Conservation (phyloP, 331 rosid species). For the Quercus lobata region DNA sequence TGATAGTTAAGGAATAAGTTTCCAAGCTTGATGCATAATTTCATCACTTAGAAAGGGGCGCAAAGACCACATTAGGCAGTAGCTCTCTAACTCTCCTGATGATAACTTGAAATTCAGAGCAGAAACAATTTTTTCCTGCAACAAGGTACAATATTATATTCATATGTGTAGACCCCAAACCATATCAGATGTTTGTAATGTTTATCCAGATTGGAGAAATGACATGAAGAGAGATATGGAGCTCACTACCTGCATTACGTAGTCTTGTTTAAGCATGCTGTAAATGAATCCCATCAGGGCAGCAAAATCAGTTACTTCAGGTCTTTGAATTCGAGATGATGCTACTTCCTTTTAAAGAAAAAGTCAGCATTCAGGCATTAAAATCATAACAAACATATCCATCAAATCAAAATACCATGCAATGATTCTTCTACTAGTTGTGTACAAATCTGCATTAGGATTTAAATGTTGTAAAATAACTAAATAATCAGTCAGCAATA, state of each 20-base stretch:
- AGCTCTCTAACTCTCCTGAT: constrained; percentile 61
- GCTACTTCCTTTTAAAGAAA: constrained; percentile 37
- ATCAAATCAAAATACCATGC: constrained; percentile 6
- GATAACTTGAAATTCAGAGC: constrained; percentile 49
- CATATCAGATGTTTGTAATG: background rate
- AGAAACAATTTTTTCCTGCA: constrained; percentile 69
- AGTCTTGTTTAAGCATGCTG: constrained; percentile 67
- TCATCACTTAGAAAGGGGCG: constrained; percentile 67
- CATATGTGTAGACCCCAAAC: background rate
- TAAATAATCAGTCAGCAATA: background rate
- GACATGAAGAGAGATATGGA: background rate
- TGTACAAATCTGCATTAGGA: background rate
- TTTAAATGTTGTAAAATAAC: background rate
- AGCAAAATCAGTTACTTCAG: constrained; percentile 38
- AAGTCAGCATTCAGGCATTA: background rate
- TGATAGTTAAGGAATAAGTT: constrained; percentile 39
- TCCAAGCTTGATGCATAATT: constrained; percentile 57
- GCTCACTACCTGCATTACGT: constrained; percentile 62
- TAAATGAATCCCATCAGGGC: constrained; percentile 48
- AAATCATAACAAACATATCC: background rate
- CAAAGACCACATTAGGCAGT: constrained; percentile 83
- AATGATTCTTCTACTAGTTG: background rate
- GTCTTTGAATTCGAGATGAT: constrained; percentile 23
- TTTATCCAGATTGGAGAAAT: background rate
- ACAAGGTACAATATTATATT: background rate